Conservation (phyloP, 371 early-diverging fungal genomes). For the Rhizopus stolonifer region DNA sequence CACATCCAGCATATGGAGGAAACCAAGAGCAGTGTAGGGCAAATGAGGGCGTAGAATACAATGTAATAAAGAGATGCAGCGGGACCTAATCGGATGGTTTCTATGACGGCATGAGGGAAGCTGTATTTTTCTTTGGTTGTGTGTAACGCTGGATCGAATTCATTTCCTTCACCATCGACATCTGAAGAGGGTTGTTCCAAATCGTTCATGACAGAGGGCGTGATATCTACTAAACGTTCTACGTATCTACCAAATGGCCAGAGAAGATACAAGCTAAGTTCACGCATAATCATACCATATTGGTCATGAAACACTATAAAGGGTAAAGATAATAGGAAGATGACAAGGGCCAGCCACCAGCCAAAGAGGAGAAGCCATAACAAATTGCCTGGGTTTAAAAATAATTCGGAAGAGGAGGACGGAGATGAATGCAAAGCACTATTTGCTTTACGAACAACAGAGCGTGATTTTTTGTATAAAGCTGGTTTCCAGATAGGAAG, state of each 20-base stretch:
- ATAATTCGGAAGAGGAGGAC: conserved; percentile 60
- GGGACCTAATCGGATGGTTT: conserved; percentile 47
- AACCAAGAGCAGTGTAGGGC: conserved; percentile 77
- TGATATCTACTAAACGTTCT: conserved; percentile 47
- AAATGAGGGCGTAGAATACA: conserved; percentile 48
- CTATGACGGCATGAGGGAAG: conserved; percentile 17
- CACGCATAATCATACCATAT: conserved; percentile 66
- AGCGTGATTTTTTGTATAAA: conserved; percentile 91
- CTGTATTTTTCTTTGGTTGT: conserved; percentile 17
- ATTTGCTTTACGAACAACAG: conserved; percentile 79
- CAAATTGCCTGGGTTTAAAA: conserved; percentile 83
- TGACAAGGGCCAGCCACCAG: conserved; percentile 84
- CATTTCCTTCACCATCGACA: conserved; percentile 20
- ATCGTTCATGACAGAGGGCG: conserved; percentile 22
- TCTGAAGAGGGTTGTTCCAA: conserved; percentile 15
- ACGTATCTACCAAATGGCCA: conserved; percentile 97
- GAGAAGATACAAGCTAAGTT: conserved; percentile 75
- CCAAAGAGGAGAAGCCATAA: conserved; percentile 87
- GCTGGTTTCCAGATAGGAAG: conserved; percentile 96
- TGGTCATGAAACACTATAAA: conserved; percentile 57
- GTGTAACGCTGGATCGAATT: conserved; percentile 14
- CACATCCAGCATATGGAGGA: conserved; percentile 84
- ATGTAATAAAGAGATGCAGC: conserved; percentile 68
- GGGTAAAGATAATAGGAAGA: conserved; percentile 56
- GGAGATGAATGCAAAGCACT: conserved; percentile 84